Conservation (phyloP, 768 basidiomycete genomes). For the Termitomyces sp. region DNA sequence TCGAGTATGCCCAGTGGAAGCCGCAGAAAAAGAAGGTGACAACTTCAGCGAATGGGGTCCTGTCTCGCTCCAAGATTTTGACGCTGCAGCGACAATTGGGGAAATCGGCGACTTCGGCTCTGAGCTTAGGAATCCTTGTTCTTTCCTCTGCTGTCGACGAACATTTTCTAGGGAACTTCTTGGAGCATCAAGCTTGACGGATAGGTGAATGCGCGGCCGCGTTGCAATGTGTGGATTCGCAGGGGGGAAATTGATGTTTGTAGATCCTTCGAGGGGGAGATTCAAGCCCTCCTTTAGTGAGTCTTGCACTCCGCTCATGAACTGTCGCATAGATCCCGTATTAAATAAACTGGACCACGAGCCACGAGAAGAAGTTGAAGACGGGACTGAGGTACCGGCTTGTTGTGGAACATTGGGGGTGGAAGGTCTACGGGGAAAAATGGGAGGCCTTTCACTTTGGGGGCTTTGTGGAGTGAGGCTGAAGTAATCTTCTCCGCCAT, state of each 20-base stretch:
- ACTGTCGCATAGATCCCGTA: slow-evolving; percentile 59
- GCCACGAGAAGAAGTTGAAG: slow-evolving; percentile 63
- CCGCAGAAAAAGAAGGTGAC: slow-evolving; percentile 37
- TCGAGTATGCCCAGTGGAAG: slow-evolving; percentile 33
- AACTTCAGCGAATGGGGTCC: slow-evolving; percentile 24
- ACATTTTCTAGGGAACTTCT: neutral
- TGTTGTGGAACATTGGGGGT: slow-evolving; percentile 30
- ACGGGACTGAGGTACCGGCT: slow-evolving; percentile 35
- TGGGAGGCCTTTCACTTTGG: slow-evolving; percentile 29
- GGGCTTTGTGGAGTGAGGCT: slow-evolving; percentile 37
- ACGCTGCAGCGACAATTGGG: slow-evolving; percentile 22
- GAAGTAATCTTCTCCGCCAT: slow-evolving; percentile 53
- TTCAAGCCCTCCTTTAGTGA: slow-evolving; percentile 38
- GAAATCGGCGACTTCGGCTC: slow-evolving; percentile 13
- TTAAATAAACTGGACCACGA: slow-evolving; percentile 83
- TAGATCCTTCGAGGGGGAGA: slow-evolving; percentile 40
- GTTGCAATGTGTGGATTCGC: neutral
- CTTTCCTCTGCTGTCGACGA: slow-evolving; percentile 23
- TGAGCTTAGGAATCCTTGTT: slow-evolving; percentile 16
- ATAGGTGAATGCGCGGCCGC: slow-evolving; percentile 1
- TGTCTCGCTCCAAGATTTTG: slow-evolving; percentile 56
- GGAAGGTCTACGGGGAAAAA: slow-evolving; percentile 48
- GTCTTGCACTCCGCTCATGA: slow-evolving; percentile 61
- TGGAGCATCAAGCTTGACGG: neutral
- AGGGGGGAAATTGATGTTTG: slow-evolving; percentile 27